Evolutionary conservation across 805 yeast species (phyloP), one percentile per base, ranked within the genome.

Genomic region (Nakazawaea wickerhamii): DNA sequence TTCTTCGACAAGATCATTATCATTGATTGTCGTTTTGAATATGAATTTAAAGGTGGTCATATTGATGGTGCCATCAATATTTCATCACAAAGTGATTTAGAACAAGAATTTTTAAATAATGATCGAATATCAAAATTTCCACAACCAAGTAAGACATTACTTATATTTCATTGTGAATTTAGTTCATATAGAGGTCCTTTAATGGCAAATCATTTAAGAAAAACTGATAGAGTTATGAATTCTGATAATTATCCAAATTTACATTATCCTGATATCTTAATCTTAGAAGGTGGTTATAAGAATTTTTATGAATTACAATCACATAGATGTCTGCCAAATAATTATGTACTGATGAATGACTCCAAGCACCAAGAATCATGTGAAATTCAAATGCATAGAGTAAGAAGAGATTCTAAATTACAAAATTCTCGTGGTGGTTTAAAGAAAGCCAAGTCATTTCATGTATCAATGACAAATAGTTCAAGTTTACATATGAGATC

Each of bases 161-260:
- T 91, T 5, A 71, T 93, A 9, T 91, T 93, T 67, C 97, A 93
- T 62, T 93, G 99, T 64, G 99, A 93, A 63, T 91, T 88, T 59
- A 83, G 95, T 30, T 78, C 95, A 5, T 87, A 83, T 57, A 71
- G 99, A 46, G 96, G 98, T n/a, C 99, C 99, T 4, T 67, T 83
- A 37, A 78, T 93, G 84, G 98, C 98, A 1, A 69, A 79, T 41
- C 89, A 88, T 58, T 70, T 93, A 44, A 70, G 99, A 48, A 81
- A 81, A 46, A 75, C 84, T 52, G 99, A 93, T 64, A 75, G 99
- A 48, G 73, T 74, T 30, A 52, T 78, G 40, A 89, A 90, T 59
- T 70, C 77, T 48, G 79, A 81, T 44, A 69, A 73, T 47, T 93
- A 93, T 61, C 99, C 99, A 0, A 67, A 74, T 47, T 68, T 93